Base-by-base conservation (phyloP, 179 eudicot genomes). In the Spinacia oleracea region DNA sequence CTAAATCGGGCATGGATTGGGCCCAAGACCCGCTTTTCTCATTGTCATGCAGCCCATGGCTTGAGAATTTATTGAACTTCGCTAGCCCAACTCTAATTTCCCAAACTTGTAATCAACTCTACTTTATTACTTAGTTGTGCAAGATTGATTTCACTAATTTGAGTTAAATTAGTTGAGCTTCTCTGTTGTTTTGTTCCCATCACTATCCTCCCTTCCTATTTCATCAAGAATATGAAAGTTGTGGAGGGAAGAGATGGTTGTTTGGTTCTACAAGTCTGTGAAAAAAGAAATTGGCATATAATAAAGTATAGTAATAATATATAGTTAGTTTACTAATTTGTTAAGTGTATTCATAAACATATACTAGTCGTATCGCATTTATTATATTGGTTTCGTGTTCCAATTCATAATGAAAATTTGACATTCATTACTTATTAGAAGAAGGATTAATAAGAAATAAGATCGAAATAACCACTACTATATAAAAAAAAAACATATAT, bases 31-130 rank as follows among this genome's bases (percentile, higher is more conserved):
- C 59, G 20, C 8, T 48, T 15, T 48, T 0, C 60, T 48, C 74
- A 48, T 20, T 31, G 16, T 29, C 42, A 46, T 71, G 74, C 40
- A 71, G 74, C 59, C 74, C 74, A 71, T 71, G 74, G 74, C 40
- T 71, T 16, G 74, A 71, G 40, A 71, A 71, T 71, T 71, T 71
- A 25, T 71, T 71, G 59, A 71, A 71, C 38, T 71, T 29, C 12
- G 16, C 59, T 71, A 71, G 74, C 74, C 74, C 74, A 48, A 48
- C 15, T 27, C 40, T 71, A 27, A 29, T 71, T 48, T 71, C 74
- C 1, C 59, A 71, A 71, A 71, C 50, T 29, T 71, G 3, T 71
- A 50, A 48, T 45, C n/a, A 8, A 45, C 35, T 38, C n/a, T 38
- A 67, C 46, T 67, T 67, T 38, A 38, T 9, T 38, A 38, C 6